Base-by-base conservation (phyloP, 2,329 filamentous ascomycete species). In the Tolypocladium tropicale region DNA sequence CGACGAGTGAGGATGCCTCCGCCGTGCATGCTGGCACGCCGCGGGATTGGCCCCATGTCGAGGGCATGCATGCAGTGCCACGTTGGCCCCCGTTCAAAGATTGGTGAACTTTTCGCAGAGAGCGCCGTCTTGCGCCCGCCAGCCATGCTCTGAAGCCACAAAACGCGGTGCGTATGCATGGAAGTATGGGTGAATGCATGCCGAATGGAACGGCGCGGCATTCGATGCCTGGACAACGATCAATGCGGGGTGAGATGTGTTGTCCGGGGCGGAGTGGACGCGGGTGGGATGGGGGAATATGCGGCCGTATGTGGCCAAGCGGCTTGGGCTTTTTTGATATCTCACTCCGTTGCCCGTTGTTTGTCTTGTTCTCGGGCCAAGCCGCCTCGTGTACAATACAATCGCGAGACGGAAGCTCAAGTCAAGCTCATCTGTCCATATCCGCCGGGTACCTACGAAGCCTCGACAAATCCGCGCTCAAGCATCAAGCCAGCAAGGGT, bases 11-110 rank as follows among this genome's bases (percentile, higher is more conserved):
- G 7, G 25, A 49, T 48, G 25, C 25, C 18, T 16, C 16, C 16
- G n/a, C 28, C 46, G 46, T 9, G 43, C 28, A n/a, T 32, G 28
- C 9, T 10, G n/a, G 18, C 16, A n/a, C 3, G 46, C 25, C 4
- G 28, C 23, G 16, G 46, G 46, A 49, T 49, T 49, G 46, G 46
- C 46, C 46, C 25, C 28, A 49, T 32, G 25, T 49, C 28, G 46
- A 32, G 16, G 11, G 43, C 16, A 53, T 37, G 55, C 57, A 58
- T 58, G 57, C 57, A 55, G 55, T 59, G 57, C 55, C 57, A 59
- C 57, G 57, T 53, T 53, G 57, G 34, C 37, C 50, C 46, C 46
- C 21, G 46, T 21, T 28, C 6, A 3, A 12, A 18, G 46, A 48
- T 10, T 28, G 28, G 25, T n/a, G 25, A 6, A n/a, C 6, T 3